These are phyloP conservation scores for Hansfordia pulvinata DNA, from an alignment of 2,329 filamentous ascomycete species.

Conservation along the genomic window DNA sequence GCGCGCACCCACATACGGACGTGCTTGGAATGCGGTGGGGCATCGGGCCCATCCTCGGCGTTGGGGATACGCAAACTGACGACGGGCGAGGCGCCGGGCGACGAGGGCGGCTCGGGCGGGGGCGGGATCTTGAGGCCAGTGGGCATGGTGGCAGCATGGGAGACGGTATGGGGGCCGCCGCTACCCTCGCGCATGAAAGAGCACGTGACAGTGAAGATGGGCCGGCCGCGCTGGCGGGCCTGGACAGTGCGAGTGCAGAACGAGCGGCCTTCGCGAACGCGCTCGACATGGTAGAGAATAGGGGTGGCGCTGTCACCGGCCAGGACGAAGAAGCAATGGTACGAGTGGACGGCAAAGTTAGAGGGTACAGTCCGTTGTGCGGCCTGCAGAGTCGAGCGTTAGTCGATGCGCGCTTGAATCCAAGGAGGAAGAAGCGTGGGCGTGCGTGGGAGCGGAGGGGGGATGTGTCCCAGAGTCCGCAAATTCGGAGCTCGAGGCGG, in stretches of 20 bases:
- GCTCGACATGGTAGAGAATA: constrained; percentile 89
- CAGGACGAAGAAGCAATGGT: constrained; percentile 98
- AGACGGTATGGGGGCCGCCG: constrained; percentile 35
- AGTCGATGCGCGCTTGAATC: too few relatives aligned
- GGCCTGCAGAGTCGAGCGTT: too few relatives aligned
- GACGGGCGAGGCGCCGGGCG: constrained; percentile 32
- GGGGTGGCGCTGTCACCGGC: constrained; percentile 76
- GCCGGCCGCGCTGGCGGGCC: constrained; percentile 72
- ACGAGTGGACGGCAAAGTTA: constrained; percentile 78
- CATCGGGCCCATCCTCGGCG: constrained; percentile 24
- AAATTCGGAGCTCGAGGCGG: too few relatives aligned
- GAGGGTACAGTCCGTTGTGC: constrained; percentile 75
- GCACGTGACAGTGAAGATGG: constrained; percentile 92
- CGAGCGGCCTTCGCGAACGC: constrained; percentile 77
- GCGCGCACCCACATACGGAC: constrained; percentile 64
- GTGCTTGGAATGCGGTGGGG: constrained; percentile 50
- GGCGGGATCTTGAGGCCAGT: constrained; percentile 21
- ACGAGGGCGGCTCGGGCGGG: constrained; percentile 14
- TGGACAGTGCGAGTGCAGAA: constrained; percentile 95
- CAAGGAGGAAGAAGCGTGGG: too few relatives aligned
- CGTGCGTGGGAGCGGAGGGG: too few relatives aligned
- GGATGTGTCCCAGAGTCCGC: too few relatives aligned
- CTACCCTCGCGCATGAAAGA: constrained; percentile 64
- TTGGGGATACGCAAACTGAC: constrained; percentile 29
- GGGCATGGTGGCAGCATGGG: constrained; percentile 54